These are phyloP conservation scores for Pulveroboletus sp. DNA, from an alignment of 768 basidiomycete genomes.

Conservation along the genomic window DNA sequence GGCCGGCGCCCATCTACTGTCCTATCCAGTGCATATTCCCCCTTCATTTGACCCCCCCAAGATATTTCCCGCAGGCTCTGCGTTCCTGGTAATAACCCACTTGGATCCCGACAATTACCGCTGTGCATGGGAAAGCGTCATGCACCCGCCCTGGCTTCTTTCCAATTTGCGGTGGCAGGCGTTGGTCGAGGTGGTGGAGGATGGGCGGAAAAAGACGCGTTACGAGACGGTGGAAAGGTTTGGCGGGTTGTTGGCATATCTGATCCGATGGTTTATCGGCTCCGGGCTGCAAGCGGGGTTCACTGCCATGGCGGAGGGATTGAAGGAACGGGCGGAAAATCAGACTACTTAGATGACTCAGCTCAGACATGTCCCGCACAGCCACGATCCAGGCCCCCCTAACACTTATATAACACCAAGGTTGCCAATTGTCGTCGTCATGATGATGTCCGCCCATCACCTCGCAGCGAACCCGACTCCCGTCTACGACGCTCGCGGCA, in stretches of 20 bases:
- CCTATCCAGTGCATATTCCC: slow-evolving; percentile 55
- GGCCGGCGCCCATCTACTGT: slow-evolving; percentile 45
- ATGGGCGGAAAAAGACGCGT: slow-evolving; percentile 45
- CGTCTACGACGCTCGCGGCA: slow-evolving; percentile 40
- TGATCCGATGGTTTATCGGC: slow-evolving; percentile 44
- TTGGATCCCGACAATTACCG: slow-evolving; percentile 53
- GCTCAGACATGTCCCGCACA: slow-evolving; percentile 20
- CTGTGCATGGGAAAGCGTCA: slow-evolving; percentile 50
- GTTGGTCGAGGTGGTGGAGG: slow-evolving; percentile 42
- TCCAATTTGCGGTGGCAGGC: slow-evolving; percentile 60
- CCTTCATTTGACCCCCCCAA: slow-evolving; percentile 46
- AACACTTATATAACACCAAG: background rate
- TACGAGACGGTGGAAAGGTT: slow-evolving; percentile 68
- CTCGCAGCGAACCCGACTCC: slow-evolving; percentile 15
- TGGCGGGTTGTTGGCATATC: slow-evolving; percentile 49
- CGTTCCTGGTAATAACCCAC: slow-evolving; percentile 44
- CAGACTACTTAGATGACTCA: background rate
- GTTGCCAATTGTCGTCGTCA: too few species aligned
- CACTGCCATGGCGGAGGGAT: slow-evolving; percentile 49
- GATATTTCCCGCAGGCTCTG: slow-evolving; percentile 34
- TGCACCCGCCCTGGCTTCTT: slow-evolving; percentile 46
- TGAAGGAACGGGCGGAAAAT: slow-evolving; percentile 51
- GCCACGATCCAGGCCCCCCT: slow-evolving; percentile 28
- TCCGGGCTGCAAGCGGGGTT: slow-evolving; percentile 44
- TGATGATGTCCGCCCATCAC: slow-evolving; percentile 16